phyloP scores from a whole-genome alignment of 164 flowering plant species.

The Saururus chinensis region DNA sequence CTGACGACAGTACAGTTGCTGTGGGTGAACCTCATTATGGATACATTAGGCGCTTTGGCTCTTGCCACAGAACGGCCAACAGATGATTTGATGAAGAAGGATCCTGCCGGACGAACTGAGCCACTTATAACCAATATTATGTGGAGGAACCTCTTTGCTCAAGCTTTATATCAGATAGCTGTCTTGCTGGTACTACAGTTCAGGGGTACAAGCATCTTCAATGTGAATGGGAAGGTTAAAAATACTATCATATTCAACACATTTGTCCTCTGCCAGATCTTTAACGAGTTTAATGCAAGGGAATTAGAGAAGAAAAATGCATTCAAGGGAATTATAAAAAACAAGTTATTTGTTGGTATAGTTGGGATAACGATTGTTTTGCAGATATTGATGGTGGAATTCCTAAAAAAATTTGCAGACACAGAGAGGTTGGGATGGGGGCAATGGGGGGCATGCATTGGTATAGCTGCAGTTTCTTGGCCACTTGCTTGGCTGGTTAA shows the following conservation, averaged over 20 bases:
- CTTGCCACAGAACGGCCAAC: conserved; percentile 8
- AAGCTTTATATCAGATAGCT: conserved; percentile 5
- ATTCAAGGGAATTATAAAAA: conserved; percentile 5
- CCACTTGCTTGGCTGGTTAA: conserved; percentile 4
- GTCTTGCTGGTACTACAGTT: conserved; percentile 5
- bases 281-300: conserved; percentile 8
- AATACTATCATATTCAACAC: conserved; percentile 5
- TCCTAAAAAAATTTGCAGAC: conserved; percentile 4
- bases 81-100: conserved; percentile 5
- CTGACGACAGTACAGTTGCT: conserved; percentile 29
- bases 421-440: conserved; percentile 5
- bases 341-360: conserved; percentile 5
- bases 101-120: conserved; percentile 7
- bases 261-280: conserved; percentile 6
- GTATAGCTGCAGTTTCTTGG: conserved; percentile 5
- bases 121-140: conserved; percentile 8
- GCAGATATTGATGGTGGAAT: conserved; percentile 9
- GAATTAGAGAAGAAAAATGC: conserved; percentile 4
- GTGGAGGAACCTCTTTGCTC: conserved; percentile 8
- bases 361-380: conserved; percentile 3
- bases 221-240: conserved; percentile 3
- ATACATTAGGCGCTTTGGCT: conserved; percentile 11
- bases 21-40: conserved; percentile 43
- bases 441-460: conserved; percentile 4
- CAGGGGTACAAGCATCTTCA: conserved; percentile 2